Conservation (phyloP, 2,329 filamentous ascomycete genomes). For the Aspergillus jensenii region DNA sequence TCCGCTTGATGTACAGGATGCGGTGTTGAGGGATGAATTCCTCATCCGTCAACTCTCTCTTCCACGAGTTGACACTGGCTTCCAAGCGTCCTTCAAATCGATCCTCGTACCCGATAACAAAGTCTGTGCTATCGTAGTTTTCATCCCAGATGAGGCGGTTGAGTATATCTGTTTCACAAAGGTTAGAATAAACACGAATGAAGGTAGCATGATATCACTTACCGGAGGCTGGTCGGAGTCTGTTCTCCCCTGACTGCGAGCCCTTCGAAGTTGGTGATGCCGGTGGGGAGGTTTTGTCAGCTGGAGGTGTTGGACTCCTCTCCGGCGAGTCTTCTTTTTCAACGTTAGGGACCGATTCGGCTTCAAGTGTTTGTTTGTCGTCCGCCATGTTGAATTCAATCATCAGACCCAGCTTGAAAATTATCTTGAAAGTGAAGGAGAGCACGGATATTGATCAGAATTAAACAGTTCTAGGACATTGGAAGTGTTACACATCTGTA, state of each 20-base stretch:
- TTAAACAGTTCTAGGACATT: neutral
- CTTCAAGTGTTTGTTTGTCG: neutral
- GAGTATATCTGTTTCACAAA: conserved; percentile 40
- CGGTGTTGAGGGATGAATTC: conserved; percentile 59
- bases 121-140: conserved; percentile 44
- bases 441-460: neutral
- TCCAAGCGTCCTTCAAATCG: conserved; percentile 53
- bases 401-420: neutral
- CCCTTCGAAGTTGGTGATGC: neutral
- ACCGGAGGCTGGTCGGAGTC: conserved; percentile 16
- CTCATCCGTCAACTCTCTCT: conserved; percentile 54
- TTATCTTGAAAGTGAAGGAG: neutral
- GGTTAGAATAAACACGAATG: neutral
- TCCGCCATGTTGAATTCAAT: neutral
- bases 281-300: neutral
- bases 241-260: conserved; percentile 14
- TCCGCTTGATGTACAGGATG: conserved; percentile 51
- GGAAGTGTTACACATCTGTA: neutral
- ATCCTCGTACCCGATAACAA: conserved; percentile 55
- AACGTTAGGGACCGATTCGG: neutral
- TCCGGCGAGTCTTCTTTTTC: neutral
- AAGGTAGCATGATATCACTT: neutral
- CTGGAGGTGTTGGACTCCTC: neutral
- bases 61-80: conserved; percentile 51
- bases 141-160: conserved; percentile 53